These are phyloP conservation scores for Pyricularia sp. DNA, from an alignment of 2,329 filamentous ascomycete genomes.

Conservation along the genomic window DNA sequence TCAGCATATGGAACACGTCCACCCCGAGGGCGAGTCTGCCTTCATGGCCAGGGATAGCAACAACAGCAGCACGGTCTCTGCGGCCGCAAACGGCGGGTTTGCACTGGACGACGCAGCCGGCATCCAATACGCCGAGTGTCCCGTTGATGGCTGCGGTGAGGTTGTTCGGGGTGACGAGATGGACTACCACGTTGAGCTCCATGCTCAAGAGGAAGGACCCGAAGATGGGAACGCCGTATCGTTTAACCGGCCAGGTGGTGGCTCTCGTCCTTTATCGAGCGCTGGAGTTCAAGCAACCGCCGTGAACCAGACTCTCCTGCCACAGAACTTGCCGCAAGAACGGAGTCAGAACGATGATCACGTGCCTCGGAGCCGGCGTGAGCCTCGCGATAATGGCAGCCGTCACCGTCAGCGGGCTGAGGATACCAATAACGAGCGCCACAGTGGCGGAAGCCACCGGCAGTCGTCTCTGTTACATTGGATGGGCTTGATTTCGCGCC, in stretches of 20 bases:
- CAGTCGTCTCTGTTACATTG: background rate
- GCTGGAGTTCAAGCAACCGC: background rate
- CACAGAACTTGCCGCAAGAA: background rate
- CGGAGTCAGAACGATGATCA: background rate
- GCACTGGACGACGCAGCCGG: slow-evolving; percentile 15
- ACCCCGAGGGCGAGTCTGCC: slow-evolving; percentile 6
- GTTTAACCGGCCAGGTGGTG: background rate
- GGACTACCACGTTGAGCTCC: slow-evolving; percentile 45
- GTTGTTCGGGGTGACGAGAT: slow-evolving; percentile 37
- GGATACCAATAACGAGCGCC: background rate
- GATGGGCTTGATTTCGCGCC: slow-evolving; percentile 4
- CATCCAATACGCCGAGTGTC: slow-evolving; percentile 35
- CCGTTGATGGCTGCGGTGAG: slow-evolving; percentile 46
- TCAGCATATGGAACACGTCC: slow-evolving; percentile 18
- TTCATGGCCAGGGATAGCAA: slow-evolving; percentile 5
- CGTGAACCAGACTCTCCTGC: background rate
- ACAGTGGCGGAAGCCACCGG: background rate
- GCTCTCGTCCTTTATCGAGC: background rate
- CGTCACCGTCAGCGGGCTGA: background rate
- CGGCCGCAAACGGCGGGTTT: slow-evolving; percentile 9
- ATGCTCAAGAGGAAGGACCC: slow-evolving; percentile 22
- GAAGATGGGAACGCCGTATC: slow-evolving; percentile 4
- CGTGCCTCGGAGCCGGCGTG: background rate
- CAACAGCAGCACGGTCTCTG: background rate
- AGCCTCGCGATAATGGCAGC: background rate